These are phyloP conservation scores for Besnoitia besnoiti DNA, from an alignment of 169 alveolate genomes.

Conservation along the genomic window DNA sequence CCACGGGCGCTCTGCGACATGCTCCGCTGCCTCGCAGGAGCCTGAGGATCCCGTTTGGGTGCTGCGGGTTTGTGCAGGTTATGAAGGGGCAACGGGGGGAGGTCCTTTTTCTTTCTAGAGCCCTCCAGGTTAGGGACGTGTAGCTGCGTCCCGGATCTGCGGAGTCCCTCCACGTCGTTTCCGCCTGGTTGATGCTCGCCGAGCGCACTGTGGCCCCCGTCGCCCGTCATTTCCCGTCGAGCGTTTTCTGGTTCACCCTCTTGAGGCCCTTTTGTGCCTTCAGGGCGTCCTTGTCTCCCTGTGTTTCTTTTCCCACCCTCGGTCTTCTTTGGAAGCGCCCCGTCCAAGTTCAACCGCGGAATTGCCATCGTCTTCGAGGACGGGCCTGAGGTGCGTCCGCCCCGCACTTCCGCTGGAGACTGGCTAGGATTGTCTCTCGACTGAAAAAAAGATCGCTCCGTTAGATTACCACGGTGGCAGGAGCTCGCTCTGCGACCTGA, in stretches of 20 bases:
- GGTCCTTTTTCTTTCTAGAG: not conserved
- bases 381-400: no score
- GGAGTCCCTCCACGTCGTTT: not conserved
- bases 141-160: not conserved
- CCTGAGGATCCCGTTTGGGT: not conserved
- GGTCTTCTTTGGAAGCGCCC: no score
- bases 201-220: not conserved
- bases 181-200: not conserved
- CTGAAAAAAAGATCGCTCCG: not conserved
- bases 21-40: not conserved
- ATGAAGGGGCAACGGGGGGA: constrained; percentile 8
- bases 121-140: not conserved
- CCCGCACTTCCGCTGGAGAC: no score
- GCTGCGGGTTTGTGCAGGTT: not conserved
- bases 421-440: no score
- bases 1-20: not conserved
- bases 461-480: not conserved
- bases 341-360: no score
- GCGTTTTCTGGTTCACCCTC: no score
- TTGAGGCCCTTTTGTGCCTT: no score
- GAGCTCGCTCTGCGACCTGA: not conserved
- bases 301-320: no score
- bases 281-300: no score
- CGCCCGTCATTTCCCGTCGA: no score
- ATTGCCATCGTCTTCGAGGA: no score